Conservation (phyloP, 2,329 filamentous ascomycete genomes). For the Apiospora pterosperma region DNA sequence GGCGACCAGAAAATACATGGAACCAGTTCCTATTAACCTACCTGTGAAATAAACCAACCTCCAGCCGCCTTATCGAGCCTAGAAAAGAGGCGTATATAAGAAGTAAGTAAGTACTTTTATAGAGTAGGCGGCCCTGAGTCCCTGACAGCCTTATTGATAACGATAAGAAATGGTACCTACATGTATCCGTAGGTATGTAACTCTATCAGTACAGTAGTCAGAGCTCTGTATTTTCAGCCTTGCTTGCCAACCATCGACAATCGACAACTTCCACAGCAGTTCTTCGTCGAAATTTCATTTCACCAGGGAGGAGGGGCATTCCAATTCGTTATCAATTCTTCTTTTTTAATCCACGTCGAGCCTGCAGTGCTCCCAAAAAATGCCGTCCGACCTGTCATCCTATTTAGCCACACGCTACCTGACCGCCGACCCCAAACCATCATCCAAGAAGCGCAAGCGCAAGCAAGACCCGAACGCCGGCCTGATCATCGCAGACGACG, state of each 20-base stretch:
- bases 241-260: neutral
- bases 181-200: too few relatives aligned
- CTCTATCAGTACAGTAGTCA: too few relatives aligned
- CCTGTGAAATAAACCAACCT: too few relatives aligned
- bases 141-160: neutral
- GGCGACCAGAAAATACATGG: too few relatives aligned
- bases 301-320: neutral
- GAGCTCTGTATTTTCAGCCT: neutral
- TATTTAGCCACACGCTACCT: conserved; percentile 94
- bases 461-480: conserved; percentile 38
- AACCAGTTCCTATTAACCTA: too few relatives aligned
- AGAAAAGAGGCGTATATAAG: too few relatives aligned
- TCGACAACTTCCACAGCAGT: neutral
- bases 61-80: too few relatives aligned
- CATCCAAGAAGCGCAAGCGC: conserved; percentile 55
- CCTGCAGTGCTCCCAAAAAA: conserved; percentile 21
- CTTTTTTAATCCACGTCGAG: neutral
- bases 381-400: conserved; percentile 65
- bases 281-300: too few relatives aligned
- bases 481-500: conserved; percentile 63
- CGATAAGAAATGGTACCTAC: neutral
- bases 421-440: conserved; percentile 51
- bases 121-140: neutral
- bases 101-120: neutral
- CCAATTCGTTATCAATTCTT: neutral